Conservation (phyloP, 179 eudicot genomes). For the Sideroxylon spinosum region DNA sequence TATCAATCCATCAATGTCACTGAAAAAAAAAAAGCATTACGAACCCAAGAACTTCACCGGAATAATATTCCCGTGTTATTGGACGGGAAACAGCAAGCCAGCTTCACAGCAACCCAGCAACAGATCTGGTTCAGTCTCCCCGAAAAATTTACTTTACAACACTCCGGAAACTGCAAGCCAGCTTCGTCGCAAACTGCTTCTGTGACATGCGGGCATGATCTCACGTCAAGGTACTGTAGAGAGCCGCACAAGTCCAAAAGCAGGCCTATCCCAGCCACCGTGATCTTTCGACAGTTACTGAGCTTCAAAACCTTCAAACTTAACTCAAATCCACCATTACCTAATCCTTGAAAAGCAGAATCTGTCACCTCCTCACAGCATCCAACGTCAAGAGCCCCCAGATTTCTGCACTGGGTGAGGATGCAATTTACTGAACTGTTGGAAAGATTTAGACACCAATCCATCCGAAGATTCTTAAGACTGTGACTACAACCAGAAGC, state of each 20-base stretch:
- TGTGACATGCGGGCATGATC: constrained; percentile 77
- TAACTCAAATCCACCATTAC: constrained; percentile 32
- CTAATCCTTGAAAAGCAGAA: constrained; percentile 62
- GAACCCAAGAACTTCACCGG: no score
- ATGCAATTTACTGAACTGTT: constrained; percentile 58
- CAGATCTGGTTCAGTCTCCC: constrained; percentile 63
- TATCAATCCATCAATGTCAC: not conserved
- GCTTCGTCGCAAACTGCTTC: constrained; percentile 63
- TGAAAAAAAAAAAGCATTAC: no score
- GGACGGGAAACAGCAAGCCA: not conserved
- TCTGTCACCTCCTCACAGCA: constrained; percentile 89
- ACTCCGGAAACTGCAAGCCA: constrained; percentile 57
- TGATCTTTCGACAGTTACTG: constrained; percentile 75
- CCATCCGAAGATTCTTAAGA: constrained; percentile 72
- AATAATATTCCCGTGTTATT: not conserved
- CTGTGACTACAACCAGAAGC: constrained; percentile 47
- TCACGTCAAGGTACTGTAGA: constrained; percentile 78
- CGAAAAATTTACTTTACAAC: constrained; percentile 63
- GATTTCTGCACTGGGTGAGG: constrained; percentile 50
- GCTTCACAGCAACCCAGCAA: constrained; percentile 40
- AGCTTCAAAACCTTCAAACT: constrained; percentile 58
- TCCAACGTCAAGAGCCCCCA: constrained; percentile 82
- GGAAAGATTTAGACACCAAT: constrained; percentile 81
- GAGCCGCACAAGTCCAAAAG: constrained; percentile 53
- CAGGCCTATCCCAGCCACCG: constrained; percentile 51